Evolutionary conservation across 768 basidiomycete genomes (phyloP).

Genomic region (Russula foetens): DNA sequence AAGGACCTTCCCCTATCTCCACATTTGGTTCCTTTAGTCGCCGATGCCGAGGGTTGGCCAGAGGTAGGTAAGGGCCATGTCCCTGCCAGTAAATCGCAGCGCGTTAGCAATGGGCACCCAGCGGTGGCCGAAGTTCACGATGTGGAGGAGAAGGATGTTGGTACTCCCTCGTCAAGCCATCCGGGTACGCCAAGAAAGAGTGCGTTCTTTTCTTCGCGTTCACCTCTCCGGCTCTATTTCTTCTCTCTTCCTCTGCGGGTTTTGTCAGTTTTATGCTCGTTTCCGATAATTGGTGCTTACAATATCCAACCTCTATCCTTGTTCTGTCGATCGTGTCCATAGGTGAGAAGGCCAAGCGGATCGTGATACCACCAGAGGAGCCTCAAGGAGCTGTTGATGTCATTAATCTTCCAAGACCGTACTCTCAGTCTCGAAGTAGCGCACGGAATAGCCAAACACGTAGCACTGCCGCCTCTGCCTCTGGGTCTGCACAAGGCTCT

Average conservation of each 20-base stretch:
- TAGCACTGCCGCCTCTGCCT: conserved; percentile 22
- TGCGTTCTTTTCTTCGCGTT: conserved; percentile 24
- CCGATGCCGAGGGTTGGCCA: conserved; percentile 38
- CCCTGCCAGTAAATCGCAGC: conserved; percentile 4
- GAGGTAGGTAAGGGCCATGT: conserved; percentile 33
- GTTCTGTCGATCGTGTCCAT: conserved; percentile 3
- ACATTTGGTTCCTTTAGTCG: conserved; percentile 24
- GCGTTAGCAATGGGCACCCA: conserved; percentile 11
- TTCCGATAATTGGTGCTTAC: conserved; percentile 6
- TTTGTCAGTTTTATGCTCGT: conserved; percentile 4
- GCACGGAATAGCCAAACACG: conserved; percentile 21
- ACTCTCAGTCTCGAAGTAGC: conserved; percentile 25
- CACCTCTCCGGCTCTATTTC: not conserved
- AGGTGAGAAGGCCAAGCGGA: conserved; percentile 57
- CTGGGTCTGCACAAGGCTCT: conserved; percentile 27
- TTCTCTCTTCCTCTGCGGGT: not conserved
- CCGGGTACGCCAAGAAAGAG: conserved; percentile 30
- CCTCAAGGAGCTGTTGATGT: conserved; percentile 47
- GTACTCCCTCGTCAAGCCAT: conserved; percentile 23
- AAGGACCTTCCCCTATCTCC: conserved; percentile 30
- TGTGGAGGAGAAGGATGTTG: conserved; percentile 20
- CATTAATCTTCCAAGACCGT: conserved; percentile 19
- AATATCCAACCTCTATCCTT: not conserved
- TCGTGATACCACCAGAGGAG: conserved; percentile 47
- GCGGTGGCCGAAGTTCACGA: conserved; percentile 18